These are phyloP conservation scores for Picea glauca DNA, from an alignment of 75 land plant genomes.

Conservation along the genomic window DNA sequence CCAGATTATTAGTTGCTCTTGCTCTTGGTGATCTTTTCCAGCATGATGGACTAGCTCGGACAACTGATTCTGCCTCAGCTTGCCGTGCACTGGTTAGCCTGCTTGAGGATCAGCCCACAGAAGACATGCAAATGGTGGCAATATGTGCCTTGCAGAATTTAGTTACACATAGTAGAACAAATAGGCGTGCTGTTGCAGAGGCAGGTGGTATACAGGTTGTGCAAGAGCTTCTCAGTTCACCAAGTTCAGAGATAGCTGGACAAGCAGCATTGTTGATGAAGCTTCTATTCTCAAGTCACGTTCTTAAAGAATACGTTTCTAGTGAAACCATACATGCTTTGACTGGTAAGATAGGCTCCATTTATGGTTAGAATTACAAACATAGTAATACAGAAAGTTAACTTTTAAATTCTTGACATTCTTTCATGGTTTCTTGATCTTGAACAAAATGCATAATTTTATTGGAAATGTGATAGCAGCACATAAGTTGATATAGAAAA, in stretches of 20 bases:
- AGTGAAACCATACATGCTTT: constrained; percentile 35
- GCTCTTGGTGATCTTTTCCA: constrained; percentile 49
- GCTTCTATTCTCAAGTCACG: constrained; percentile 40
- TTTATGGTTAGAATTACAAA: not conserved
- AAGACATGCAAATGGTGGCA: constrained; percentile 56
- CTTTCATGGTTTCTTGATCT: not conserved
- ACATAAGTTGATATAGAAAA: no score
- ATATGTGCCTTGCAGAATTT: constrained; percentile 46
- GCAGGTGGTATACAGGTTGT: constrained; percentile 51
- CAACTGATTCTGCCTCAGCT: constrained; percentile 43
- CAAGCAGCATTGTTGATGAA: constrained; percentile 40
- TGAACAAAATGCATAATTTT: not conserved
- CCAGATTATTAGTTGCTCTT: constrained; percentile 35
- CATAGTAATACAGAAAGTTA: not conserved
- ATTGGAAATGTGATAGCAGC: not conserved
- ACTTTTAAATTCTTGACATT: not conserved
- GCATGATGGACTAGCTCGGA: constrained; percentile 39
- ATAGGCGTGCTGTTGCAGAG: constrained; percentile 54
- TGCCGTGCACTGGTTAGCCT: constrained; percentile 50
- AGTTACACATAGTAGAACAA: constrained; percentile 39
- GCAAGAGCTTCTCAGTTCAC: constrained; percentile 37
- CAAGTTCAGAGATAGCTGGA: constrained; percentile 33
- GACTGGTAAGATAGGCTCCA: constrained; percentile 26
- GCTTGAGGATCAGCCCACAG: constrained; percentile 58
- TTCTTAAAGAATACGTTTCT: constrained; percentile 47